Percentiles rank a stretch among this genome's conserved stretches.
These are phyloP conservation scores for Pleurotus pulmonarius DNA, from an alignment of 768 basidiomycete genomes.

Conservation along the genomic window DNA sequence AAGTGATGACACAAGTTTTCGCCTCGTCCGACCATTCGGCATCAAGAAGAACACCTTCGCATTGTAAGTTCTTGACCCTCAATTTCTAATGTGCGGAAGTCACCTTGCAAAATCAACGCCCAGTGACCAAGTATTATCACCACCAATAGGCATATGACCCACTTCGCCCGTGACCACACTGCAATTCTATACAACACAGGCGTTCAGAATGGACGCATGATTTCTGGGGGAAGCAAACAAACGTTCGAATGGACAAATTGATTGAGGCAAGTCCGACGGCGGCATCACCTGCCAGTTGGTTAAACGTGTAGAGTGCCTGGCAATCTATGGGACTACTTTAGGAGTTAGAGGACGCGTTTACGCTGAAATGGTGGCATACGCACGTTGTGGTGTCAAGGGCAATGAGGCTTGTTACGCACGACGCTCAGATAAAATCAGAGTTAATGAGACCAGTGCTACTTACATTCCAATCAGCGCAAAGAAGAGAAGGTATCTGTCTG, in stretches of 20 bases:
- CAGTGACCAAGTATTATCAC: constrained; percentile 64
- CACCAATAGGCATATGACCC: constrained; percentile 45
- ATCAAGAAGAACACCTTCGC: constrained; percentile 51
- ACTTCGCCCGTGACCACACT: constrained; percentile 58
- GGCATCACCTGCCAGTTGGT: constrained; percentile 40
- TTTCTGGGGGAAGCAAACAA: constrained; percentile 12
- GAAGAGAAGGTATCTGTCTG: constrained; percentile 61
- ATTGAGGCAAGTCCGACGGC: constrained; percentile 48
- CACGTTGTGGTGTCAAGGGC: constrained; percentile 48
- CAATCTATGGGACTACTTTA: constrained; percentile 48
- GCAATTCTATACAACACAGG: constrained; percentile 34
- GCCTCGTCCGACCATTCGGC: constrained; percentile 45
- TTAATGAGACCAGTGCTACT: constrained; percentile 18
- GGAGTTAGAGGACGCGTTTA: not conserved
- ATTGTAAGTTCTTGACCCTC: too few species aligned
- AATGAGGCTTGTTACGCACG: constrained; percentile 32
- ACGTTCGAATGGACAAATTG: constrained; percentile 48
- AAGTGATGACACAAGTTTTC: constrained; percentile 47
- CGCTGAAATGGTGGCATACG: constrained; percentile 6
- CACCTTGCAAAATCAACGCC: constrained; percentile 66
- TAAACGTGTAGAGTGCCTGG: constrained; percentile 61
- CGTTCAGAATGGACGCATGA: too few species aligned
- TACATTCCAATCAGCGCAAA: constrained; percentile 69
- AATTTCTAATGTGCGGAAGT: not conserved
- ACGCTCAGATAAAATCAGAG: not conserved